phyloP scores from a whole-genome alignment of 441 rosid species.

The Erodium trifolium region DNA sequence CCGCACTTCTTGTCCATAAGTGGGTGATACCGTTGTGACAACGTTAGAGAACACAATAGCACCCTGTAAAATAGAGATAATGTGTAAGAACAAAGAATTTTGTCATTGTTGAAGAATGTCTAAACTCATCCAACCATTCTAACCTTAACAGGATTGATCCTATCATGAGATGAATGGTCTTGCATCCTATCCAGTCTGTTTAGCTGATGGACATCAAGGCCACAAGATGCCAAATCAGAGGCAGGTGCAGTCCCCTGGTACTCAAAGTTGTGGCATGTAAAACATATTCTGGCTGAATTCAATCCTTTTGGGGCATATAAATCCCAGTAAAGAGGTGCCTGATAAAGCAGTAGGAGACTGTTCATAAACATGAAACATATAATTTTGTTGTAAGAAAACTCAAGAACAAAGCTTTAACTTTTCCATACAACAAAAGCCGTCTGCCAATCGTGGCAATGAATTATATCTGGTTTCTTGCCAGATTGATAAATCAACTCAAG shows the following conservation, averaged over 20 bases:
- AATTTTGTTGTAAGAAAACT: slow-evolving; percentile 14
- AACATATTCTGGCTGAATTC: slow-evolving; percentile 89
- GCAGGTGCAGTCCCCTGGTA: slow-evolving; percentile 90
- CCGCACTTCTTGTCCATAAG: slow-evolving; percentile 88
- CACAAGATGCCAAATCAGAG: slow-evolving; percentile 79
- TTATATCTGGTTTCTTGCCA: slow-evolving; percentile 90
- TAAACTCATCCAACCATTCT: slow-evolving; percentile 6
- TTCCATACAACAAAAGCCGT: slow-evolving; percentile 89
- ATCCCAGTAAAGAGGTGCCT: slow-evolving; percentile 99
- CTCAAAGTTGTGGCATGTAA: slow-evolving; percentile 97
- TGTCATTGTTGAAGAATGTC: not conserved
- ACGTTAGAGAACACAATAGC: slow-evolving; percentile 91
- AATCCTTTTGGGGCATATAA: slow-evolving; percentile 83
- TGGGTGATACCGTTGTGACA: slow-evolving; percentile 95
- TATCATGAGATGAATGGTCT: slow-evolving; percentile 66
- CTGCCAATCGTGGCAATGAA: slow-evolving; percentile 99
- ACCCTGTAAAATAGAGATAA: slow-evolving; percentile 48
- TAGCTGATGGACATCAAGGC: slow-evolving; percentile 72
- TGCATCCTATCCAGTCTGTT: slow-evolving; percentile 98
- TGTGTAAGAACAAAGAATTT: slow-evolving; percentile 10
- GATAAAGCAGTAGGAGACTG: slow-evolving; percentile 11
- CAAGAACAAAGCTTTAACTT: slow-evolving; percentile 4
- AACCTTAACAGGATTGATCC: slow-evolving; percentile 85
- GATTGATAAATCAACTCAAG: slow-evolving; percentile 85
- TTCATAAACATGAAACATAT: slow-evolving; percentile 12